Percentiles rank a stretch among this genome's conserved stretches.
These are phyloP conservation scores for Arctium minus DNA, from an alignment of 129 eudicot genomes.

Conservation along the genomic window DNA sequence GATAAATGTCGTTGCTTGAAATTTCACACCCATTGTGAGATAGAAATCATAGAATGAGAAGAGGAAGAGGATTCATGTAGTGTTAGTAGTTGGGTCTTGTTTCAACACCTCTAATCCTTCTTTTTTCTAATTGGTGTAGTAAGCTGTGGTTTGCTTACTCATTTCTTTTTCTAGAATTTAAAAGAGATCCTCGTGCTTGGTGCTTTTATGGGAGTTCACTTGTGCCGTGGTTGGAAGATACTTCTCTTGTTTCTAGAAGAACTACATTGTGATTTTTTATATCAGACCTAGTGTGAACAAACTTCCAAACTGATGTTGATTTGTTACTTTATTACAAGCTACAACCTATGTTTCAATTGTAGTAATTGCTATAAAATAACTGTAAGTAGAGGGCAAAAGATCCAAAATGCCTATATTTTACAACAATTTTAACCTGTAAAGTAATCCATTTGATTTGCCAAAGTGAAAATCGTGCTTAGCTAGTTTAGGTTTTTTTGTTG, in stretches of 20 bases:
- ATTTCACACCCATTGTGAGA: background rate
- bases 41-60: background rate
- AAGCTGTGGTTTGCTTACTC: background rate
- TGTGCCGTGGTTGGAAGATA: background rate
- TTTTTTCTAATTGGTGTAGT: background rate
- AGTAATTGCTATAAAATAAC: background rate
- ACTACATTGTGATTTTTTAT: background rate
- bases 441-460: background rate
- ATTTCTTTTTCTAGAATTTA: background rate
- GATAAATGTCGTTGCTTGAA: background rate
- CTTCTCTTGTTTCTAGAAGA: background rate
- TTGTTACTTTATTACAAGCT: slow-evolving; percentile 1
- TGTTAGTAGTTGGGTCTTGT: background rate
- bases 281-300: background rate
- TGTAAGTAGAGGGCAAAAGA: background rate
- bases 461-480: background rate
- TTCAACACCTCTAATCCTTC: background rate
- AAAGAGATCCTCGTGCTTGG: background rate
- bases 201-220: background rate
- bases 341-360: background rate
- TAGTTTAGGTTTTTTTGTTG: background rate
- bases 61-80: background rate
- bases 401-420: background rate
- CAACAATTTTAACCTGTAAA: background rate
- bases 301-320: background rate